Base-by-base conservation (phyloP, 129 eudicot species). In the Lactuca saligna region DNA sequence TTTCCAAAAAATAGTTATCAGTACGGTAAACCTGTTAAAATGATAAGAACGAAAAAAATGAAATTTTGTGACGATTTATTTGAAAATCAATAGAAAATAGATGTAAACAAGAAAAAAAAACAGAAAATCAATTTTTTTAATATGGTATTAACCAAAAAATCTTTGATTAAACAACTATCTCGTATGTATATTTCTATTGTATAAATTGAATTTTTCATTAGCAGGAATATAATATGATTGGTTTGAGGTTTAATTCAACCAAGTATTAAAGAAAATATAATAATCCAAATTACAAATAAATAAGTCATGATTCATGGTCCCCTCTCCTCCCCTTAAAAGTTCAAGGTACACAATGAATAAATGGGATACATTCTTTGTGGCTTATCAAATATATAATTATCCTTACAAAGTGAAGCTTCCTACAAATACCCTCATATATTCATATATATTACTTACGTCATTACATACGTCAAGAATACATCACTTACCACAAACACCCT, bases 401-500 rank as follows among this genome's bases (percentile, higher is more conserved):
- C 44, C 58, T 31, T 69, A 64, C 57, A 56, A 71, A 17, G 41
- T 55, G 57, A 63, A 64, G 70, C 65, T 44, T 65, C 73, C 78
- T 65, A 71, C 58, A 56, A 73, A 51, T 69, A 65, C 59, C 13
- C 17, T 72, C 73, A 65, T 66, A 65, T 39, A 25, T 25, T 72
- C 73, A 65, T 66, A 65, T 39, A 29, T 29, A 17, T 20, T 54
- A 73, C 78, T 78, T 75, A 61, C 61, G 75, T 83, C 85, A 83
- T 54, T 70, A 65, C 78, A 63, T 77, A 80, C 77, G 88, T 79
- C 82, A 76, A 54, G 68, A 65, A 69, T 69, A 69, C 85, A 77
- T 83, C 88, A 83, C 69, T 62, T 41, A 58, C 72, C 85, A 83
- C 85, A 76, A 68, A 65, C 25, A 72, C 42, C 64, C 54, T 68